These are phyloP conservation scores for Beauveria caledonica DNA, from an alignment of 2,329 filamentous ascomycete genomes.

Conservation along the genomic window DNA sequence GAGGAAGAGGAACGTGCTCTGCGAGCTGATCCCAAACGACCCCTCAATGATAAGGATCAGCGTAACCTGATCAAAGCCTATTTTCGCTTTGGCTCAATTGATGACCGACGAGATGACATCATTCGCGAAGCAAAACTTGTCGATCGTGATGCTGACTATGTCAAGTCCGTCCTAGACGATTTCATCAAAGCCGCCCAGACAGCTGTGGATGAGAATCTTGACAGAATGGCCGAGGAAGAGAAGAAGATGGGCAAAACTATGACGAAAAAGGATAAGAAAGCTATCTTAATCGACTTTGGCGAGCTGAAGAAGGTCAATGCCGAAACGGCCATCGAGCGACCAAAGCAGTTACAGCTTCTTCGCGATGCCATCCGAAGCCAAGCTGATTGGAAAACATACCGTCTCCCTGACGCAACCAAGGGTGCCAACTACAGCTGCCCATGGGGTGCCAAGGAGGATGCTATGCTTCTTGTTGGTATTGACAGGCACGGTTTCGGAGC, in stretches of 20 bases:
- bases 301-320: slow-evolving; percentile 94
- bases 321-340: slow-evolving; percentile 87
- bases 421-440: slow-evolving; percentile 82
- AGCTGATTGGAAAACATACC: slow-evolving; percentile 69
- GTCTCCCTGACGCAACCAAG: slow-evolving; percentile 86
- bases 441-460: slow-evolving; percentile 91
- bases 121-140: slow-evolving; percentile 77
- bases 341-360: slow-evolving; percentile 78
- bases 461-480: slow-evolving; percentile 93
- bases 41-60: slow-evolving; percentile 85
- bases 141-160: slow-evolving; percentile 72
- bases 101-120: slow-evolving; percentile 81
- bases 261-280: slow-evolving; percentile 97
- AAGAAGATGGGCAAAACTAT: slow-evolving; percentile 72
- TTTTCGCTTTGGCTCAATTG: slow-evolving; percentile 82
- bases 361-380: slow-evolving; percentile 61
- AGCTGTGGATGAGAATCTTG: slow-evolving; percentile 58
- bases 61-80: slow-evolving; percentile 86
- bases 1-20: slow-evolving; percentile 67
- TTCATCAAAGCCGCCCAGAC: slow-evolving; percentile 53
- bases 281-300: slow-evolving; percentile 88
- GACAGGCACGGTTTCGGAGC: slow-evolving; percentile 90
- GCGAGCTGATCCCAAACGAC: slow-evolving; percentile 75
- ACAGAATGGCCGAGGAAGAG: slow-evolving; percentile 69
- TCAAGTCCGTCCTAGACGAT: slow-evolving; percentile 67